Conservation (phyloP, 2,329 filamentous ascomycete genomes). For the Didymella glomerata region DNA sequence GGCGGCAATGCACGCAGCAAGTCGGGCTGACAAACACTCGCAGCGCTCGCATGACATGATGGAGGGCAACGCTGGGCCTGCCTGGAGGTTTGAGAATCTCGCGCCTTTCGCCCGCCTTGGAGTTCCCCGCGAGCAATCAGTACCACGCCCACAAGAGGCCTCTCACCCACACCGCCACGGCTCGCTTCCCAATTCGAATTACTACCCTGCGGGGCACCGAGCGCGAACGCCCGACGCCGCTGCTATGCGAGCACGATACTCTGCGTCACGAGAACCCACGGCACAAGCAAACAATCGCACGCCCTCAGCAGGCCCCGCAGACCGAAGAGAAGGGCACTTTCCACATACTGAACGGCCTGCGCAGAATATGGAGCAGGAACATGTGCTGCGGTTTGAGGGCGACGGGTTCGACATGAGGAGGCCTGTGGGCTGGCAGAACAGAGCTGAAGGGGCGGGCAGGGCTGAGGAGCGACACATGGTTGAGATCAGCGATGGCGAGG, state of each 20-base stretch:
- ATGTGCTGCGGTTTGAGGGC: slow-evolving; percentile 52
- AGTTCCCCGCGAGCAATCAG: slow-evolving; percentile 16
- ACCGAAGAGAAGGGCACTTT: slow-evolving; percentile 31
- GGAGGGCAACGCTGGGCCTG: slow-evolving; percentile 41
- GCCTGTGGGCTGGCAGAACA: slow-evolving; percentile 55
- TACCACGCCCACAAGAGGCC: slow-evolving; percentile 15
- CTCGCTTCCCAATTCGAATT: slow-evolving; percentile 11
- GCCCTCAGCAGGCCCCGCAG: slow-evolving; percentile 17
- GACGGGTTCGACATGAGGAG: slow-evolving; percentile 65
- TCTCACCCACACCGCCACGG: slow-evolving; percentile 18
- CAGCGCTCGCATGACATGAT: slow-evolving; percentile 50
- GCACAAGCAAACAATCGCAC: slow-evolving; percentile 9
- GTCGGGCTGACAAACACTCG: slow-evolving; percentile 13
- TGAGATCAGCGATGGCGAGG: slow-evolving; percentile 18
- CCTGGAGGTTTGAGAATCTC: slow-evolving; percentile 32
- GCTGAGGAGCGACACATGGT: slow-evolving; percentile 11
- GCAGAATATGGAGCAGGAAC: slow-evolving; percentile 35
- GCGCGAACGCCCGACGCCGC: slow-evolving; percentile 19
- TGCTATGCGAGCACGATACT: slow-evolving; percentile 6
- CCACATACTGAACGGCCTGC: slow-evolving; percentile 21
- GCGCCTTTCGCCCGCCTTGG: slow-evolving; percentile 19
- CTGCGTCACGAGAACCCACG: slow-evolving; percentile 3
- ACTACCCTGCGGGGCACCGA: slow-evolving; percentile 11
- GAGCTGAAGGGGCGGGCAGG: slow-evolving; percentile 5
- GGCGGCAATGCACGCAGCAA: slow-evolving; percentile 24